These are phyloP conservation scores for Pontederia paniculata DNA, from an alignment of 176 grass and related monocot genomes.

Conservation along the genomic window DNA sequence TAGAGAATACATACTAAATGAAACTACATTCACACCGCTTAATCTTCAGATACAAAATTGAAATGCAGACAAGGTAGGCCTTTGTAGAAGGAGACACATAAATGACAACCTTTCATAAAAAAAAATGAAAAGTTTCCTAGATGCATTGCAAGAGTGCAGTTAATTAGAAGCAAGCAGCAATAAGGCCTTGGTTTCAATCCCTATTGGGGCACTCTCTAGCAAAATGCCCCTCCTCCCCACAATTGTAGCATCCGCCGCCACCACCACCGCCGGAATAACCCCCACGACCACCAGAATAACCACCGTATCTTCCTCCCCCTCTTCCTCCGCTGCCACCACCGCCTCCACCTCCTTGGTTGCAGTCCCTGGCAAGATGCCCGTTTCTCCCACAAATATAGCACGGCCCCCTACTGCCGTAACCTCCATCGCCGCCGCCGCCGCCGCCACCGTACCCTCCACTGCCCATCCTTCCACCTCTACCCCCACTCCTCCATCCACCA, in stretches of 20 bases:
- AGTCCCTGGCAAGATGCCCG: constrained; percentile 26
- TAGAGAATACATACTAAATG: too few relatives aligned
- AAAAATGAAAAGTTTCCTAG: too few relatives aligned
- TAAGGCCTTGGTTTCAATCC: neutral
- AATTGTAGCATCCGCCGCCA: constrained; percentile 19
- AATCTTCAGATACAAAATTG: too few relatives aligned
- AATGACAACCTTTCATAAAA: neutral
- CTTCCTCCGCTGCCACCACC: neutral
- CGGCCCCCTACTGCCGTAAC: neutral
- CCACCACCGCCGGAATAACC: neutral
- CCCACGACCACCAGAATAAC: constrained; percentile 5
- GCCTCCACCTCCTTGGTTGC: constrained; percentile 12
- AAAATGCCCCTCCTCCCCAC: constrained; percentile 28
- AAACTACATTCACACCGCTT: too few relatives aligned
- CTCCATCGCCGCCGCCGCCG: neutral
- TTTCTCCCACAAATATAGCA: constrained; percentile 23
- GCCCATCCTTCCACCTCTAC: neutral
- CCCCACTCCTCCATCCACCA: constrained; percentile 10
- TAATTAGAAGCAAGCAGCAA: neutral
- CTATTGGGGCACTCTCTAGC: constrained; percentile 27
- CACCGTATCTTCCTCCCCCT: constrained; percentile 4
- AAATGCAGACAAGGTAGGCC: too few relatives aligned
- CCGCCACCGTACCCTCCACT: constrained; percentile 1
- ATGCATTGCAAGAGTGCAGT: neutral
- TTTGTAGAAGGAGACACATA: neutral